phyloP scores from a whole-genome alignment of 2,329 filamentous ascomycete species.

The Teratosphaeria epicoccoides region DNA sequence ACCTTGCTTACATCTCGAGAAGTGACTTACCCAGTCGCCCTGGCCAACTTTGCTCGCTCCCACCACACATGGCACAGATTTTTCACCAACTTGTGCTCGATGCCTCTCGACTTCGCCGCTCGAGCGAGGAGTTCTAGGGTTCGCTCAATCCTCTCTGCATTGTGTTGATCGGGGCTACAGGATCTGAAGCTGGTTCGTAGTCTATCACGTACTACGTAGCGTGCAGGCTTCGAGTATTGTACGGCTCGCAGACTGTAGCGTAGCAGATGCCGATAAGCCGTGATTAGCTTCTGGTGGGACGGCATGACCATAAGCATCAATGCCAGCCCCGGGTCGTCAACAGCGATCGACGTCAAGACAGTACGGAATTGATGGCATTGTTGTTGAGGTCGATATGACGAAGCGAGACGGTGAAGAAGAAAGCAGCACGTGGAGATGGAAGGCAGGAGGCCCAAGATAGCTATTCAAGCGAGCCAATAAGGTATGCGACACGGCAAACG shows the following conservation, averaged over 20 bases:
- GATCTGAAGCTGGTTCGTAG: conserved; percentile 43
- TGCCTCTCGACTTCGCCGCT: conserved; percentile 50
- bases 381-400: not conserved
- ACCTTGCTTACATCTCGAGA: not conserved
- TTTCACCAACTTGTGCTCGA: conserved; percentile 64
- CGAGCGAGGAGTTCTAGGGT: conserved; percentile 61
- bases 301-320: no score
- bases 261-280: conserved; percentile 56
- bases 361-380: not conserved
- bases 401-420: not conserved
- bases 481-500: no score
- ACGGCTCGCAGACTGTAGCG: conserved; percentile 58
- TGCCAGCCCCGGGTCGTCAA: no score
- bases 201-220: conserved; percentile 48
- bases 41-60: conserved; percentile 27
- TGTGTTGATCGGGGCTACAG: conserved; percentile 35
- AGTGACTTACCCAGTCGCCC: conserved; percentile 22
- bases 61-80: conserved; percentile 49
- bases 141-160: conserved; percentile 46
- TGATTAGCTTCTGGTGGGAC: conserved; percentile 8
- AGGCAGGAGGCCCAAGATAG: not conserved
- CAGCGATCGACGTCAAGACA: no score
- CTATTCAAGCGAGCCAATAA: not conserved
- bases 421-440: not conserved
- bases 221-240: conserved; percentile 58